phyloP scores from a whole-genome alignment of 805 yeast species.

The Deakozyma indianensis region DNA sequence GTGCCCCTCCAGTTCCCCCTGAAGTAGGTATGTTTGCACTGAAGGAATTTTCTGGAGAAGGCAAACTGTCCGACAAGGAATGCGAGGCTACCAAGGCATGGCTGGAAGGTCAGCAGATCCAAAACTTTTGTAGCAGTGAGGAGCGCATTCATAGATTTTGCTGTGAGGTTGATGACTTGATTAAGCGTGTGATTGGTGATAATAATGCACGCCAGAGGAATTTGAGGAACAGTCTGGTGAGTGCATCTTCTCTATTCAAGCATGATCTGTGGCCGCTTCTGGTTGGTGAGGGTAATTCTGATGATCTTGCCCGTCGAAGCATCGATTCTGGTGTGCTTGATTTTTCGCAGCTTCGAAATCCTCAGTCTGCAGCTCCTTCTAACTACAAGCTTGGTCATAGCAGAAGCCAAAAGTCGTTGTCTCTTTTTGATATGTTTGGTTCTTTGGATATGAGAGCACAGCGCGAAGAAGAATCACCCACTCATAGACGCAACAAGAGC shows the following conservation, averaged over 20 bases:
- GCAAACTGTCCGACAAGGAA: constrained; percentile 15
- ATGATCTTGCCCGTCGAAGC: neutral
- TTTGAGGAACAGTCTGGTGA: constrained; percentile 11
- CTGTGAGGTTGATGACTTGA: constrained; percentile 19
- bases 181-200: constrained; percentile 18
- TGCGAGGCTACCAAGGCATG: constrained; percentile 14
- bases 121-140: constrained; percentile 21
- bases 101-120: constrained; percentile 25
- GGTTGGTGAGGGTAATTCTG: constrained; percentile 8
- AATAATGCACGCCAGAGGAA: constrained; percentile 11
- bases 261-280: constrained; percentile 14
- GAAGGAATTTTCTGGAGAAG: constrained; percentile 13
- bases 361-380: neutral
- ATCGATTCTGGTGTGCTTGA: neutral
- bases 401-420: constrained; percentile 10
- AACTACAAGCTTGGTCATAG: constrained; percentile 1
- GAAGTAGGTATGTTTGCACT: constrained; percentile 14
- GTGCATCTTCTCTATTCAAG: constrained; percentile 9
- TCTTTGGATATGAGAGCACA: constrained; percentile 8
- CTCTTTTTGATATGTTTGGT: constrained; percentile 11
- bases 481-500: constrained; percentile 11
- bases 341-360: neutral
- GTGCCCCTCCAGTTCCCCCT: constrained; percentile 2
- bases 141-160: constrained; percentile 22
- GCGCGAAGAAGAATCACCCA: neutral